phyloP scores from a whole-genome alignment of 1,139 yeast species.

The Wickerhamomyces sp. region DNA sequence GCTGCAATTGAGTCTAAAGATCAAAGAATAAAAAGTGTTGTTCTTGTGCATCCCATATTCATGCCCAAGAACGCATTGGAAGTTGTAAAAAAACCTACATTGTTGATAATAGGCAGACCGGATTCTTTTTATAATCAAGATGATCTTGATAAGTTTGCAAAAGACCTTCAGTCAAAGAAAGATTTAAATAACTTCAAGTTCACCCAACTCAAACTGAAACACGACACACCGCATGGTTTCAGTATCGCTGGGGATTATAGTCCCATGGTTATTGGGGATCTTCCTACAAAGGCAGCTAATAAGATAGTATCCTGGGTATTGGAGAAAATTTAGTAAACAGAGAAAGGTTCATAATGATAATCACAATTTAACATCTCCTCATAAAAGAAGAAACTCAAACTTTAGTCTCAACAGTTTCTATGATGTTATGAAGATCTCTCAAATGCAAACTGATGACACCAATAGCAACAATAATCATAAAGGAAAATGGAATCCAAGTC shows the following conservation, averaged over 20 bases:
- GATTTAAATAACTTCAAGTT: slow-evolving; percentile 16
- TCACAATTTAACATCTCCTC: too few species aligned
- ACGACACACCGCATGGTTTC: slow-evolving; percentile 35
- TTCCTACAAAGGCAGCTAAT: slow-evolving; percentile 18
- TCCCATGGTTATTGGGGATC: slow-evolving; percentile 19
- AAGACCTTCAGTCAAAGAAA: slow-evolving; percentile 19
- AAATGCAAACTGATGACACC: slow-evolving; percentile 27
- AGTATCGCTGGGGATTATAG: slow-evolving; percentile 36
- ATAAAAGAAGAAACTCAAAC: too few species aligned
- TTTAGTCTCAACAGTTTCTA: slow-evolving; percentile 24
- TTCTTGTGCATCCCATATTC: slow-evolving; percentile 31
- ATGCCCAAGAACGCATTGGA: slow-evolving; percentile 28
- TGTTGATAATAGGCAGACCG: slow-evolving; percentile 29
- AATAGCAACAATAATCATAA: slow-evolving; percentile 33
- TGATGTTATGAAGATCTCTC: slow-evolving; percentile 25
- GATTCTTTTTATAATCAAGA: slow-evolving; percentile 26
- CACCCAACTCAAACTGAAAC: slow-evolving; percentile 17
- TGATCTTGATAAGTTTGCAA: slow-evolving; percentile 19
- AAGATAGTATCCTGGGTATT: slow-evolving; percentile 19
- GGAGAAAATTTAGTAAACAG: slow-evolving; percentile 11
- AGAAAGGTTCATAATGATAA: too few species aligned
- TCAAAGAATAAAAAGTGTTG: slow-evolving; percentile 28
- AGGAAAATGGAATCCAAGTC: slow-evolving; percentile 59
- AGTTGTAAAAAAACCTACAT: slow-evolving; percentile 25
- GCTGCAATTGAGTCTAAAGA: slow-evolving; percentile 18